These are phyloP conservation scores for Fusarium sp. DNA, from an alignment of 2,329 filamentous ascomycete species.

Conservation along the genomic window DNA sequence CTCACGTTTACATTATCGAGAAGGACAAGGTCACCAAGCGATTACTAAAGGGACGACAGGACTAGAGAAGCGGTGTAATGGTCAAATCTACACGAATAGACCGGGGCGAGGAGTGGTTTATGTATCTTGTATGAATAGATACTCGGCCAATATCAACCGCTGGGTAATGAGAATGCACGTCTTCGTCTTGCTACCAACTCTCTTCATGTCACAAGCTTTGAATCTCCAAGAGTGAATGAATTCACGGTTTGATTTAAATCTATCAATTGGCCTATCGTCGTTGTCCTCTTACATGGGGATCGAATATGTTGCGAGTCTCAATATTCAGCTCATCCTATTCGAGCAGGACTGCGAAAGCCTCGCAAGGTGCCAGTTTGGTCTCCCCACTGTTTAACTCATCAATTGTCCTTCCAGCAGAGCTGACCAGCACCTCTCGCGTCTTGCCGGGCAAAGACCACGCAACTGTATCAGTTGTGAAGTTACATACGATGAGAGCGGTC, in stretches of 20 bases:
- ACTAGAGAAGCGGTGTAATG: constrained; percentile 60
- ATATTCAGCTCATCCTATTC: neutral
- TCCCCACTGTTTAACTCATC: constrained; percentile 40
- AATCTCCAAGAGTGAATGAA: neutral
- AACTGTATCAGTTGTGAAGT: constrained; percentile 48
- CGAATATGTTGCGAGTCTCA: neutral
- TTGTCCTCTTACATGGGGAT: constrained; percentile 45
- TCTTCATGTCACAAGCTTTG: neutral
- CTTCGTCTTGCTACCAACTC: constrained; percentile 5
- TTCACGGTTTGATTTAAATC: neutral
- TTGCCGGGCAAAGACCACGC: constrained; percentile 43
- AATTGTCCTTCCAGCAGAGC: constrained; percentile 43
- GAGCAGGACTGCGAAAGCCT: constrained; percentile 49
- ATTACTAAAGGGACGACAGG: constrained; percentile 96
- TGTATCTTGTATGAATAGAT: constrained; percentile 50
- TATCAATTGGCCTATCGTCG: neutral
- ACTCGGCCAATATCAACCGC: constrained; percentile 38
- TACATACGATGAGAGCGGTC: constrained; percentile 50
- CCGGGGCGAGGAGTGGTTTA: constrained; percentile 28
- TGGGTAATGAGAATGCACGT: constrained; percentile 41
- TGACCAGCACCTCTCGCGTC: constrained; percentile 48
- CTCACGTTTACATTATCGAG: constrained; percentile 99
- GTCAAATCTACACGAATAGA: constrained; percentile 26
- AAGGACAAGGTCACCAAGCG: constrained; percentile 99
- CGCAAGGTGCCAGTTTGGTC: constrained; percentile 49